Evolutionary conservation across 768 basidiomycete genomes (phyloP).

Genomic region (Amyloporia xantha): DNA sequence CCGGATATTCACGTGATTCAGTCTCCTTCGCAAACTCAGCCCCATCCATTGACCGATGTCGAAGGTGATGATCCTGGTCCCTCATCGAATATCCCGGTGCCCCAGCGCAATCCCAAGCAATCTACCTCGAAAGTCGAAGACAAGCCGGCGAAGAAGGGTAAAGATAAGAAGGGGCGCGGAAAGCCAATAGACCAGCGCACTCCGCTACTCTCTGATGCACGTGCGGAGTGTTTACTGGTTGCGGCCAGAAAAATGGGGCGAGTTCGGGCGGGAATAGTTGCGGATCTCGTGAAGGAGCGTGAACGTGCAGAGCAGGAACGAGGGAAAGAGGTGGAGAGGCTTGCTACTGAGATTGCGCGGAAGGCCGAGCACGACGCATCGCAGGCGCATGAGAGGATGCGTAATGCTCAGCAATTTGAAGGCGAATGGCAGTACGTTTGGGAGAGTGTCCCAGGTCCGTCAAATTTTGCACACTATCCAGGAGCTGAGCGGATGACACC

Average conservation of each 20-base stretch:
- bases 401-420: not conserved
- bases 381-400: not conserved
- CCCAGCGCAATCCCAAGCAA: not conserved
- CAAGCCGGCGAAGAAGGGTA: slow-evolving; percentile 5
- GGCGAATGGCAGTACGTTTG: not conserved
- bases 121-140: not conserved
- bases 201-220: slow-evolving; percentile 52
- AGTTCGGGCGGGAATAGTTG: slow-evolving; percentile 48
- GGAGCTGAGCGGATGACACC: not conserved
- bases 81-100: too few relatives aligned
- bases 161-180: slow-evolving; percentile 15
- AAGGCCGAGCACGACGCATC: not conserved
- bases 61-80: too few relatives aligned
- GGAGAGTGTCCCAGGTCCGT: not conserved
- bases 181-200: slow-evolving; percentile 19
- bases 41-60: not conserved
- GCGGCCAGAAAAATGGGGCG: slow-evolving; percentile 67
- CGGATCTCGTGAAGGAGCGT: slow-evolving; percentile 38
- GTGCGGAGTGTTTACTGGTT: slow-evolving; percentile 62
- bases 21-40: too few relatives aligned
- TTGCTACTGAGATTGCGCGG: not conserved
- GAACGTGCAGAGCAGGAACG: slow-evolving; percentile 28
- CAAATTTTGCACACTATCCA: not conserved
- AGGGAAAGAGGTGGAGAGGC: slow-evolving; percentile 5
- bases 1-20: too few relatives aligned